Evolutionary conservation across 1,139 yeast species (phyloP).

Genomic region (Scheffersomyces cryptocercus): DNA sequence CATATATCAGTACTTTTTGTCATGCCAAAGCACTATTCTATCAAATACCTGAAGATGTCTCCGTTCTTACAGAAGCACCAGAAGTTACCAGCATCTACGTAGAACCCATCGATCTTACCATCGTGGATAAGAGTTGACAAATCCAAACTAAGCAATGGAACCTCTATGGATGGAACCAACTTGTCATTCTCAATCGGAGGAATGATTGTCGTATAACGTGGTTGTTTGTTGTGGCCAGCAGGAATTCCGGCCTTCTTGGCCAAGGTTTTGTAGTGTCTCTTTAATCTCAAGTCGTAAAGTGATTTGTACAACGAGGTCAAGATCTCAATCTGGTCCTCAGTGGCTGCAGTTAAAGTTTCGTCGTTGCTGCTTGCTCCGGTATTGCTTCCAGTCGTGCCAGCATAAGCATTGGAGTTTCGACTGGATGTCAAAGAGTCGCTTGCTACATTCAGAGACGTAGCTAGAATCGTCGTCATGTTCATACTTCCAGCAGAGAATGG

Average conservation of each 20-base stretch:
- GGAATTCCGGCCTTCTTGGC: conserved; percentile 9
- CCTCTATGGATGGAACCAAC: conserved; percentile 41
- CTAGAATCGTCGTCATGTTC: conserved; percentile 12
- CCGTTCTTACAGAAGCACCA: conserved; percentile 59
- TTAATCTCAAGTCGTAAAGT: conserved; percentile 35
- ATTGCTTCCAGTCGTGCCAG: background rate
- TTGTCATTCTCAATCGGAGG: conserved; percentile 44
- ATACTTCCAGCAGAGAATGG: conserved; percentile 9
- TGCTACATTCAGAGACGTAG: conserved; percentile 8
- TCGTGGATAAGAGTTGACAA: conserved; percentile 24
- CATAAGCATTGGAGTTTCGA: background rate
- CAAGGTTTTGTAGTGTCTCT: conserved; percentile 26
- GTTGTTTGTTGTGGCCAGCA: conserved; percentile 6
- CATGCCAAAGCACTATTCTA: background rate
- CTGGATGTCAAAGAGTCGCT: background rate
- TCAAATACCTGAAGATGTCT: conserved; percentile 38
- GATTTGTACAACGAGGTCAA: conserved; percentile 36
- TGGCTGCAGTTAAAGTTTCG: conserved; percentile 1
- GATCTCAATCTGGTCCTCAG: conserved; percentile 20
- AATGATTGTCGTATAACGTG: conserved; percentile 25
- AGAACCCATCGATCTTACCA: conserved; percentile 48
- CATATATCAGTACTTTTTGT: background rate
- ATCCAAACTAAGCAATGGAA: conserved; percentile 38
- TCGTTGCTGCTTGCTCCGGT: background rate
- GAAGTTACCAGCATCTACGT: conserved; percentile 36